Base-by-base conservation (phyloP, 371 early-diverging fungal species). In the Apophysomyces trapeziformis region DNA sequence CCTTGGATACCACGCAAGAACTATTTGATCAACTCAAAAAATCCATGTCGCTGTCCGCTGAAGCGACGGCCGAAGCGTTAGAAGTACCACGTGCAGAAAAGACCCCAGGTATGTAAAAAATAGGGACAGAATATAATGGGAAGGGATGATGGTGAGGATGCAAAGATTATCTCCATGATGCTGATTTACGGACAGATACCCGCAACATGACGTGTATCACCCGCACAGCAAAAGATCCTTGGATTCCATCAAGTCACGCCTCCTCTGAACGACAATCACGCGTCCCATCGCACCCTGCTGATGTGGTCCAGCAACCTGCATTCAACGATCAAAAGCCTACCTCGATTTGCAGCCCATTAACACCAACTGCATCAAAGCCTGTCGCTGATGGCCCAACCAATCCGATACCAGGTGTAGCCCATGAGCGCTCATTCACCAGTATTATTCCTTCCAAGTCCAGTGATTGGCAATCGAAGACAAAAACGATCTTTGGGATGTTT, bases 401-500 rank as follows among this genome's bases (percentile, higher is more conserved):
- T 21, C 70, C 26, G 69, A 67, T 32, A 47, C 68, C 14, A 56
- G n/a, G 18, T 43, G 38, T 5, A 21, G 2, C 32, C 11, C 39
- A 47, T 35, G 35, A 18, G 36, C 9, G 41, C 41, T 13, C 35
- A 38, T 38, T 46, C 11, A 13, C 38, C 16, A 35, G 38, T 46
- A n/a, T 38, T 41, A 47, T 9, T 26, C 37, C 37, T 35, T 61
- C 62, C 8, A 36, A 32, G 21, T 61, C 62, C 6, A 26, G n/a
- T 32, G 62, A 61, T 9, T 61, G 37, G 59, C 12, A 60, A 60
- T 36, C 60, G 59, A 59, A 68, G 54, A 38, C 68, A 14, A 60
- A 74, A 66, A 63, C 63, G 14, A 71, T 85, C 38, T 83, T 84
- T 71, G 86, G 86, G 36, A 77, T 81, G 16, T 87, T 89, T 60